Evolutionary conservation across 345 rosid genomes (phyloP), one percentile per base, ranked within the genome.

Genomic region (Sonneratia alba): DNA sequence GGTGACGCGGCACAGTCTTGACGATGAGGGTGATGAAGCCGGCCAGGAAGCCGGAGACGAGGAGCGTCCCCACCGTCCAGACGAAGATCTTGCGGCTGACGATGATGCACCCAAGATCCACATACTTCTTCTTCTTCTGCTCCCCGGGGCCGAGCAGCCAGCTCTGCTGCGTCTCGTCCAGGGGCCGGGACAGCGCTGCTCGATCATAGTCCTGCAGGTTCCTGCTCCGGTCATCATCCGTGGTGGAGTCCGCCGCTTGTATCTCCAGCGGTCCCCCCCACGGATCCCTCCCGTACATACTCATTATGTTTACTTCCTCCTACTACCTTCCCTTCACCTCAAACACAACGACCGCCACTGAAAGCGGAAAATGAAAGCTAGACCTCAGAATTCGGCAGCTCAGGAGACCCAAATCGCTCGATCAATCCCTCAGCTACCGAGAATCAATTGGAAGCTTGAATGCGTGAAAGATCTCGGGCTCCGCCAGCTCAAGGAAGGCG

Each of bases 111-210:
- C 99, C 99, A 10, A 95, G 87, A 85, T 95, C 98, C 2, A 92
- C 99, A 36, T 95, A 90, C 77, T 85, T 88, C 87, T 92, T 95
- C 96, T 95, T 95, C 91, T 95, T 87, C 84, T 92, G 86, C 83
- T 95, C 99, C 2, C 88, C 74, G 2, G 97, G 99, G 15, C 96
- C 96, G 14, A 95, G 89, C 7, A 95, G 82, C 99, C 99, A 95
- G 77, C 99, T 95, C 86, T 95, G 98, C 80, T 95, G 99, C n/a
- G 97, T 95, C 87, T 95, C 97, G 51, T 95, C 99, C 15, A 95
- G 76, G 0, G 99, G 94, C 4, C 98, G 79, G 18, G 79, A 89
- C 6, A 92, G 88, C 4, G 99, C 98, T 1, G 97, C 98, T 36
- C 91, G 79, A 73, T 95, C 99, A 6, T 85, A 69, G 75, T 92